phyloP scores from a whole-genome alignment of 2,329 filamentous ascomycete genomes.

The Ambrosiella beaveri region DNA sequence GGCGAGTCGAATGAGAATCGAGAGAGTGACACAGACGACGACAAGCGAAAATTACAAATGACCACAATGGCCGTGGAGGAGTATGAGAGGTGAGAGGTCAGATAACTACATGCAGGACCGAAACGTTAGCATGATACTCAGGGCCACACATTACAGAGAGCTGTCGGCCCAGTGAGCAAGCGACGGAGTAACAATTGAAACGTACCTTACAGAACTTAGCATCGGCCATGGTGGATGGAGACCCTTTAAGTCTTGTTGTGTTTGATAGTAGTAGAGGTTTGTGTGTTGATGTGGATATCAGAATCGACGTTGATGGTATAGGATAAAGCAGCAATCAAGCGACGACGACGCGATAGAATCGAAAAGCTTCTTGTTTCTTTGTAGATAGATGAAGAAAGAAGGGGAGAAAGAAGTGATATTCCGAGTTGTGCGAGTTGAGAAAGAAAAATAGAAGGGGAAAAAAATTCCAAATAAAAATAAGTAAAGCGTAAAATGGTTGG shows the following conservation, averaged over 20 bases:
- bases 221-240: slow-evolving; percentile 6
- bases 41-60: not conserved
- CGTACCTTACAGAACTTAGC: slow-evolving; percentile 12
- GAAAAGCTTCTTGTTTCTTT: too few species aligned
- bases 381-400: too few species aligned
- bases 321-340: too few species aligned
- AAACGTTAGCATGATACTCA: not conserved
- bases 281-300: too few species aligned
- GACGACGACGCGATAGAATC: too few species aligned
- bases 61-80: not conserved
- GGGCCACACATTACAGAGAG: not conserved
- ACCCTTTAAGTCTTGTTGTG: not conserved
- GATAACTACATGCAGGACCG: not conserved
- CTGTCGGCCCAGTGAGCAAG: not conserved
- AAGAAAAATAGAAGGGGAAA: too few species aligned
- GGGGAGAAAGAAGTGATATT: too few species aligned
- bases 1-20: not conserved
- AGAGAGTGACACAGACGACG: not conserved
- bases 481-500: too few species aligned
- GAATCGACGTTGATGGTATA: too few species aligned
- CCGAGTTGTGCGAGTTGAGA: too few species aligned
- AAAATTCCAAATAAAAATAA: too few species aligned
- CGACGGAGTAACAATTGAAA: not conserved
- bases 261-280: too few species aligned
- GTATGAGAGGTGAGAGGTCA: not conserved